Evolutionary conservation across 2,329 filamentous ascomycete species (phyloP), one percentile per base, ranked within the genome.

Genomic region (Aspergillus udagawae): DNA sequence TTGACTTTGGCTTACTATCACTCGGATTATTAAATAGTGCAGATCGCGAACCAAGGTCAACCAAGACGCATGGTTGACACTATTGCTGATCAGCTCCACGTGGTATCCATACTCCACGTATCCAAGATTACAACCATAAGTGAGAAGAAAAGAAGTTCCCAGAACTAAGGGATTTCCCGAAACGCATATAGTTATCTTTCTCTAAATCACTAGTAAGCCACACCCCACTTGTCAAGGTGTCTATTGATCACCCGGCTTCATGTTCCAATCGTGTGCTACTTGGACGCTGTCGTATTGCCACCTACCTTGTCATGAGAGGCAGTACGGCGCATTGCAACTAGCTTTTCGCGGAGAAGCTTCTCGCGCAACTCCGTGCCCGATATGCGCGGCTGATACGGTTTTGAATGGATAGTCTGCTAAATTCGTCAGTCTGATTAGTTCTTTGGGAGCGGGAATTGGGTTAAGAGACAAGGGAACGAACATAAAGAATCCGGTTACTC

Each of bases 341-440:
- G 54, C 54, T 67, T 73, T 59, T 76, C 74, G 53, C 69, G 72
- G 8, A 75, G 68, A 21, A 75, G 61, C 56, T 62, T 72, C 63
- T 76, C 72, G 54, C 69, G 72, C 42, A 76, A 61, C 53, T 73
- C 68, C n/a, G 65, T 71, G 41, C 67, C 63, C 25, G 67, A 65
- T 45, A 73, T 63, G 56, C 65, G 67, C 48, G 56, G 44, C 57
- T 49, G 63, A 27, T 55, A 48, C 17, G 57, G 50, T 49, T 56
- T 64, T 48, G 47, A 48, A 41, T 49, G 49, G 62, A 20, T 60
- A 49, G 62, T 51, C 58, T 64, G 53, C 41, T 35, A 38, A 47
- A 42, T 21, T 51, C 20, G 58, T 71, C 60, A 69, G 67, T 54
- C 41, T 41, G 10, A 50, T 8, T 21, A 7, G 8, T 50, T 3